Percentiles rank a stretch among this genome's conserved stretches.
These are phyloP conservation scores for Suhomyces kunorum DNA, from an alignment of 1,139 yeast species.

Conservation along the genomic window DNA sequence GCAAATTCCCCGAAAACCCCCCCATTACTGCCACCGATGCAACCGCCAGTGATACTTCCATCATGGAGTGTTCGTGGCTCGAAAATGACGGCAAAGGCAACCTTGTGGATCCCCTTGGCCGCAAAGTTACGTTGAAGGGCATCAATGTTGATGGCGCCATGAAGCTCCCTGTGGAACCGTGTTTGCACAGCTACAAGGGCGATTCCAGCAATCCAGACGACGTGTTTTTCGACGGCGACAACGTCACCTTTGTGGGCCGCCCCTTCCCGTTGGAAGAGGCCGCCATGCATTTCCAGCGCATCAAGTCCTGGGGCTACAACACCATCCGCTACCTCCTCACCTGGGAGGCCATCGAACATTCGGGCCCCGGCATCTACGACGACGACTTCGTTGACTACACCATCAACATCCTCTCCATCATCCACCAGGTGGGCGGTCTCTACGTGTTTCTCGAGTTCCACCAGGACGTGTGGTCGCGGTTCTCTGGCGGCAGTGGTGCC, in stretches of 20 bases:
- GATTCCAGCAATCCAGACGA: conserved; percentile 44
- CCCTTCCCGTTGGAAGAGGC: conserved; percentile 81
- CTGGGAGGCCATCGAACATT: conserved; percentile 93
- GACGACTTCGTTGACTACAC: conserved; percentile 74
- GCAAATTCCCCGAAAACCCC: conserved; percentile 21
- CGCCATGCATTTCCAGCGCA: conserved; percentile 61
- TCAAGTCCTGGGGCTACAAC: conserved; percentile 82
- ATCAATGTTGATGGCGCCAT: conserved; percentile 79
- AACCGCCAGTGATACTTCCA: conserved; percentile 10
- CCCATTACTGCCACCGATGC: conserved; percentile 21
- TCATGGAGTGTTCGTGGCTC: conserved; percentile 36
- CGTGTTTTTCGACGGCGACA: conserved; percentile 66
- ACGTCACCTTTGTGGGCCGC: conserved; percentile 75
- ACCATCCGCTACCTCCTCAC: conserved; percentile 74
- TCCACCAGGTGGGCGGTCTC: conserved; percentile 67
- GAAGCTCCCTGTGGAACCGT: conserved; percentile 67
- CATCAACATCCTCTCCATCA: conserved; percentile 56
- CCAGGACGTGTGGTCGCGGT: conserved; percentile 94
- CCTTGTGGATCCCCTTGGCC: conserved; percentile 60
- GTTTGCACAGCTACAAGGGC: conserved; percentile 53
- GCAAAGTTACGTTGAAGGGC: conserved; percentile 70
- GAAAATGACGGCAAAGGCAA: conserved; percentile 48
- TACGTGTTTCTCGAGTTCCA: conserved; percentile 87
- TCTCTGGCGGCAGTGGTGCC: conserved; percentile 93
- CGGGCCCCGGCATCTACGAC: conserved; percentile 84